Conservation (phyloP, 1,139 yeast species). For the Taphrina sp. region DNA sequence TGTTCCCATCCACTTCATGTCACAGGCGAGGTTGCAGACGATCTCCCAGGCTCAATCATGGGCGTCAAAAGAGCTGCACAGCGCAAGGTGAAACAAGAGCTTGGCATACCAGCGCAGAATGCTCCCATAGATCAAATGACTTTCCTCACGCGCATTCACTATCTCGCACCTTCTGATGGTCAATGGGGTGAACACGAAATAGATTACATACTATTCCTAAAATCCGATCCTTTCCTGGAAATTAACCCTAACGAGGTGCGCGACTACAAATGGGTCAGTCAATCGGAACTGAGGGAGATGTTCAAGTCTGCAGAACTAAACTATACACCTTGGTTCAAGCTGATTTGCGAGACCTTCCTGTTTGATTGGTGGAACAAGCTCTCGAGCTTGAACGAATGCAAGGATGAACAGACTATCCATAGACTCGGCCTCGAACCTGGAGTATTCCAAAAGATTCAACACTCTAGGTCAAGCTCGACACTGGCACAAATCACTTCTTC, state of each 20-base stretch:
- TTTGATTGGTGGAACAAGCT: conserved; percentile 92
- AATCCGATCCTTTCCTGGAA: conserved; percentile 50
- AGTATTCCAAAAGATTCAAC: background rate
- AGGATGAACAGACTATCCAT: conserved; percentile 40
- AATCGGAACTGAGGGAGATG: conserved; percentile 68
- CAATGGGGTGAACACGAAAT: conserved; percentile 98
- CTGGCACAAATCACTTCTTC: background rate
- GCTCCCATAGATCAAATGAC: conserved; percentile 67
- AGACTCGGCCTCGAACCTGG: conserved; percentile 22
- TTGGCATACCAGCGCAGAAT: conserved; percentile 68
- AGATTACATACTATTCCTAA: conserved; percentile 83
- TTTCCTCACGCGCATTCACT: conserved; percentile 89
- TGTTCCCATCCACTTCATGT: conserved; percentile 95
- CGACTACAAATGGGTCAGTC: conserved; percentile 72
- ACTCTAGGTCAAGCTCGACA: background rate
- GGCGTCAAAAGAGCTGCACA: conserved; percentile 90
- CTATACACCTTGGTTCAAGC: conserved; percentile 97
- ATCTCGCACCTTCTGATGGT: conserved; percentile 78
- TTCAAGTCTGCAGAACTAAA: conserved; percentile 59
- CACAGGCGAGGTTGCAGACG: conserved; percentile 54
- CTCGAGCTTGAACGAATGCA: conserved; percentile 53
- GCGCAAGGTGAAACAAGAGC: conserved; percentile 86
- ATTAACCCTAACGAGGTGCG: conserved; percentile 70
- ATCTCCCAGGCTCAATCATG: conserved; percentile 58
- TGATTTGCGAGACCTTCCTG: conserved; percentile 85